phyloP scores from a whole-genome alignment of 257 asterid species.

The Solanum dulcamara region DNA sequence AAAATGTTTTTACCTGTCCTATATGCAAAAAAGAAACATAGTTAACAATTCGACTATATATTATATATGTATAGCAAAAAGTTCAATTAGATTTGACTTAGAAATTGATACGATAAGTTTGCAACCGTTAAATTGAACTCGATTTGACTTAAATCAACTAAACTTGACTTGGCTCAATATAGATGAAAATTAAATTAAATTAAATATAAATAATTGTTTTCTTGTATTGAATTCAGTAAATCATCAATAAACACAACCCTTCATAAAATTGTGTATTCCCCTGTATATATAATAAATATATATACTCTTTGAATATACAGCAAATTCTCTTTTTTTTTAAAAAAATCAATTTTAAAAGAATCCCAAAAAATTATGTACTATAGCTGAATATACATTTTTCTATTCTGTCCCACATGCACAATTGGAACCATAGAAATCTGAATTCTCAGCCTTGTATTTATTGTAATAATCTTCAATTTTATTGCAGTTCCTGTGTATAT shows the following conservation, averaged over 20 bases:
- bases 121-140: too few species aligned
- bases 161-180: too few species aligned
- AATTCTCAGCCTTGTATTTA: background rate
- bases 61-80: too few species aligned
- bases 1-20: too few species aligned
- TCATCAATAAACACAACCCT: background rate
- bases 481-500: background rate
- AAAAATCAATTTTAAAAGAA: background rate
- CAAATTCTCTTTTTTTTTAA: too few species aligned
- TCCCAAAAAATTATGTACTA: background rate
- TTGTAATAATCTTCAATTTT: background rate
- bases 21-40: too few species aligned
- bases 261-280: background rate
- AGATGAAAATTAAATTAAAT: too few species aligned
- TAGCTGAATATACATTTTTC: background rate
- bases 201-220: background rate
- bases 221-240: background rate
- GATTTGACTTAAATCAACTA: too few species aligned
- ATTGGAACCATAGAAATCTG: background rate
- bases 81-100: too few species aligned
- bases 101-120: too few species aligned
- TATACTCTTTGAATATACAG: background rate
- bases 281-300: background rate
- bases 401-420: background rate
- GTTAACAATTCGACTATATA: too few species aligned